These are phyloP conservation scores for Aspergillus aculeatinus DNA, from an alignment of 2,329 filamentous ascomycete genomes.

Conservation along the genomic window DNA sequence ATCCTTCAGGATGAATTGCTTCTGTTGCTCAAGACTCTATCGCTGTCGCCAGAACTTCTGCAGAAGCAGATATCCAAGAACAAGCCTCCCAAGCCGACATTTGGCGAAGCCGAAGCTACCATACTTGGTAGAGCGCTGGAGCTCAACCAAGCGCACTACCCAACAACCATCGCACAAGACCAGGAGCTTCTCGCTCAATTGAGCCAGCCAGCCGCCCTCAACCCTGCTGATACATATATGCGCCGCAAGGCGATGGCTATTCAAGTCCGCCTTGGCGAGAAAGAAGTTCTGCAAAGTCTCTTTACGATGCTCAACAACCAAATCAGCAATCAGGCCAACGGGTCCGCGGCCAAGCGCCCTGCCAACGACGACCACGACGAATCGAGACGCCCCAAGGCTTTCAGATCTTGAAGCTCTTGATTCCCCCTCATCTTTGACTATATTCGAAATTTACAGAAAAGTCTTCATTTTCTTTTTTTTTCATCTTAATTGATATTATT, in stretches of 20 bases:
- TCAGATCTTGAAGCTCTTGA: constrained; percentile 20
- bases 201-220: constrained; percentile 31
- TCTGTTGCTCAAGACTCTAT: constrained; percentile 38
- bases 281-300: constrained; percentile 61
- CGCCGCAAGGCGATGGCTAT: constrained; percentile 59
- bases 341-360: constrained; percentile 31
- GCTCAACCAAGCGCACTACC: constrained; percentile 48
- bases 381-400: constrained; percentile 30
- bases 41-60: constrained; percentile 34
- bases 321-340: constrained; percentile 13
- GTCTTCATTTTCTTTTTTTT: constrained; percentile 23
- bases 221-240: constrained; percentile 33
- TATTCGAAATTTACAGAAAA: constrained; percentile 14
- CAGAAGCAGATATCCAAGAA: constrained; percentile 34
- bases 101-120: constrained; percentile 29
- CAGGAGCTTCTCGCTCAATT: constrained; percentile 39
- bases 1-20: constrained; percentile 42
- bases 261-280: constrained; percentile 70
- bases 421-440: background rate
- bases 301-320: constrained; percentile 39
- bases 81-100: constrained; percentile 37
- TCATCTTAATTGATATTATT: constrained; percentile 30
- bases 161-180: constrained; percentile 55
- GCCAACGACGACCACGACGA: constrained; percentile 25
- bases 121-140: constrained; percentile 37